A percentile compares a stretch with the other conserved stretches of the same genome.
Conservation (phyloP, 768 basidiomycete species). For the Rossbeevera mucosa region DNA sequence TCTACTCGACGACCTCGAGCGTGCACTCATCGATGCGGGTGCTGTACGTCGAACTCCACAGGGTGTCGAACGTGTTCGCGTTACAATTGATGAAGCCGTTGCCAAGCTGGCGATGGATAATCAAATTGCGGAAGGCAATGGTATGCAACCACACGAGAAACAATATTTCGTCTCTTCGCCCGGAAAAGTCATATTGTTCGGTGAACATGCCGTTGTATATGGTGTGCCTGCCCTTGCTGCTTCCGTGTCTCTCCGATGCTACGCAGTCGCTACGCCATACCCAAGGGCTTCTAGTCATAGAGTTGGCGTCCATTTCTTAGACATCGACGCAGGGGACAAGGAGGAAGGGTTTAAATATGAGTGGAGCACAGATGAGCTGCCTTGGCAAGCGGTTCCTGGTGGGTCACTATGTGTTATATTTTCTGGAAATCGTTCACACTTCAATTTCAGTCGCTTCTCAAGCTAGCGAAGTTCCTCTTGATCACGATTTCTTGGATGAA, state of each 20-base stretch:
- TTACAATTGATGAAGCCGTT: constrained; percentile 59
- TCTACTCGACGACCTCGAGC: constrained; percentile 91
- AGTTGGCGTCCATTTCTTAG: constrained; percentile 58
- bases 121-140: constrained; percentile 7
- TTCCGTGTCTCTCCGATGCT: constrained; percentile 92
- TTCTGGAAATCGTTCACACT: background rate
- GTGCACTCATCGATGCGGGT: constrained; percentile 86
- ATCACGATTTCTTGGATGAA: constrained; percentile 68
- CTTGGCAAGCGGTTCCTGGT: constrained; percentile 69
- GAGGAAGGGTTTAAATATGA: constrained; percentile 58
- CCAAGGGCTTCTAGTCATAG: constrained; percentile 51
- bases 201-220: constrained; percentile 98
- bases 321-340: constrained; percentile 46
- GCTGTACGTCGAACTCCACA: constrained; percentile 62
- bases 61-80: constrained; percentile 38
- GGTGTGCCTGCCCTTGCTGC: constrained; percentile 97
- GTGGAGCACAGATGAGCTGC: constrained; percentile 74
- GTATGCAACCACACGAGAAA: constrained; percentile 29
- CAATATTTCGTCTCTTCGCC: constrained; percentile 93
- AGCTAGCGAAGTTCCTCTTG: constrained; percentile 42
- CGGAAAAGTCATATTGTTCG: constrained; percentile 96
- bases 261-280: constrained; percentile 75
- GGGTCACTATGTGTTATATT: background rate
- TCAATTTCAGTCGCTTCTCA: constrained; percentile 12
- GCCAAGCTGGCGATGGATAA: constrained; percentile 53